Conservation (phyloP, 108 stramenopile species). For the Skeletonema tropicum region DNA sequence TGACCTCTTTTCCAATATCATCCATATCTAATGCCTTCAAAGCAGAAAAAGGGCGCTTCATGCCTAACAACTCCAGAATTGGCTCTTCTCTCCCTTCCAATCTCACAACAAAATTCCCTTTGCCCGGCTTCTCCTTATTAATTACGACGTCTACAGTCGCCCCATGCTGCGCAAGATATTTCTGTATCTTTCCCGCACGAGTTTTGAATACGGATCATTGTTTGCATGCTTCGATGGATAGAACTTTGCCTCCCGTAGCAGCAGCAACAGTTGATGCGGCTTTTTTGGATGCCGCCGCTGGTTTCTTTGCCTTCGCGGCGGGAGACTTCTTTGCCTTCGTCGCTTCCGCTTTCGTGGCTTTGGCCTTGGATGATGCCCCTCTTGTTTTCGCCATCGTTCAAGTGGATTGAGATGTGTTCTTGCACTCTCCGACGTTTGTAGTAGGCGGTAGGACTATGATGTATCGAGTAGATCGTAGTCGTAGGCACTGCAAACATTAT, state of each 20-base stretch:
- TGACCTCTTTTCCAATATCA: constrained; percentile 62
- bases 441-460: no score
- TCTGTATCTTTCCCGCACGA: constrained; percentile 72
- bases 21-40: constrained; percentile 92
- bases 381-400: constrained; percentile 36
- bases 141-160: constrained; percentile 63
- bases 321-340: constrained; percentile 27
- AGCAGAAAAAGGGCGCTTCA: constrained; percentile 84
- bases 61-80: constrained; percentile 70
- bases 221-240: constrained; percentile 83
- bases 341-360: constrained; percentile 37
- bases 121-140: constrained; percentile 79
- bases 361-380: constrained; percentile 20
- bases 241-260: constrained; percentile 24
- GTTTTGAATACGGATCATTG: constrained; percentile 86
- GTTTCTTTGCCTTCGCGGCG: not conserved
- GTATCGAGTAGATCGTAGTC: no score
- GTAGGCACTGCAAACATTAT: no score
- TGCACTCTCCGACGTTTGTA: not conserved
- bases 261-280: not conserved
- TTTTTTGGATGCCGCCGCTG: constrained; percentile 3
- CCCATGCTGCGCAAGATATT: constrained; percentile 63
- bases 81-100: constrained; percentile 71
- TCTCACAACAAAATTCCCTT: constrained; percentile 80
- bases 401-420: not conserved